phyloP scores from a whole-genome alignment of 345 rosid species.

The Bretschneidera sinensis region DNA sequence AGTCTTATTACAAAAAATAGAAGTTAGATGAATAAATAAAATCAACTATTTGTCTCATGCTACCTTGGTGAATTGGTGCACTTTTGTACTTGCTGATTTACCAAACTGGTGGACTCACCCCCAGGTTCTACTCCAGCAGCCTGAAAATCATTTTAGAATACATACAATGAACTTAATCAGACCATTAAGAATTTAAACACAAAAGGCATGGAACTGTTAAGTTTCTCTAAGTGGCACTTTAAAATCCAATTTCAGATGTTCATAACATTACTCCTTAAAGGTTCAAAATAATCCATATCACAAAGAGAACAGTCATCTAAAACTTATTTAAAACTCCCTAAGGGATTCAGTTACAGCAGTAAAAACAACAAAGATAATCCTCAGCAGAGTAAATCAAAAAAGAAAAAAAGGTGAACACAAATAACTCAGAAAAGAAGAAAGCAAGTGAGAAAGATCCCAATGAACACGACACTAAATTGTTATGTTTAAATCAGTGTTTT shows the following conservation, averaged over 20 bases:
- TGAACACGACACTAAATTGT: too few species aligned
- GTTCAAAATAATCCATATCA: neutral
- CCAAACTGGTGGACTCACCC: constrained; percentile 19
- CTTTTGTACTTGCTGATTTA: constrained; percentile 35
- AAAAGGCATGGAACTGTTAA: constrained; percentile 4
- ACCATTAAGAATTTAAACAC: constrained; percentile 4
- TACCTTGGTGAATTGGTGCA: constrained; percentile 41
- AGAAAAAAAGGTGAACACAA: too few species aligned
- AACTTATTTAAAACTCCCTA: too few species aligned
- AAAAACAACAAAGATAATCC: neutral
- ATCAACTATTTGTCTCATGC: neutral
- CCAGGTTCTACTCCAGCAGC: constrained; percentile 29
- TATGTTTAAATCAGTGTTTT: too few species aligned
- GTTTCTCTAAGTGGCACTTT: neutral
- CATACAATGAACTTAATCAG: too few species aligned
- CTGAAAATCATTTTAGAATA: too few species aligned
- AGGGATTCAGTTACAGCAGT: neutral
- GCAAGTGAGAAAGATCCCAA: neutral
- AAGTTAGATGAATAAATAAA: neutral
- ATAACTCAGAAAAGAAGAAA: too few species aligned
- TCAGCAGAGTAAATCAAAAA: neutral
- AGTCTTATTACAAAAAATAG: neutral
- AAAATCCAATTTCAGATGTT: constrained; percentile 1
- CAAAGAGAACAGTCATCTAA: too few species aligned
- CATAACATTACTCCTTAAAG: neutral